Base-by-base conservation (phyloP, 23 red algal species). In the Gracilaria gracilis region DNA sequence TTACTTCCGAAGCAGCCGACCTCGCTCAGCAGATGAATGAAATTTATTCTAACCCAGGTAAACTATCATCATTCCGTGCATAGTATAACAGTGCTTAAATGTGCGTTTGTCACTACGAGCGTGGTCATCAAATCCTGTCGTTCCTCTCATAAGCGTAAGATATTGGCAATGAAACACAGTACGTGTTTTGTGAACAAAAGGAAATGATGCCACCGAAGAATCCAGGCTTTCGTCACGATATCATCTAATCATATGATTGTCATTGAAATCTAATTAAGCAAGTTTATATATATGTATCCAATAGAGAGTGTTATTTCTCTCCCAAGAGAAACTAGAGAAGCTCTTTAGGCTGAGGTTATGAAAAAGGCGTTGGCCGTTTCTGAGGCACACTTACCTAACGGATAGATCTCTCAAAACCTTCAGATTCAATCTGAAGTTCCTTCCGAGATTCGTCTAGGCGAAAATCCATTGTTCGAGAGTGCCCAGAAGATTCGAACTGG, bases 31-130 rank as follows among this genome's bases (percentile, higher is more conserved):
- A 92, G 67, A 11, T 92, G 16, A 27, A 59, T 44, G 79, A 48
- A 3, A 84, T 92, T 66, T 92, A 92, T 51, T 66, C 78, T 38
- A 51, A 83, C 65, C 77, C 89, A 42, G 87, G 87, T 90, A 90
- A 29, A 69, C 5, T 14, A 69, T 20, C 29, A 69, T 20, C 28
- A 37, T 37, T 69, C 0, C 14, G 59, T 19, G 9, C 19, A 20
- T 20, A 15, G 14, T 19, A 15, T 72, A 16, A 14, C 17, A 16
- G 19, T 1, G 16, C 20, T 72, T 6, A 25, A 46, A 7, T 7
- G 42, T 46, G 42, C 11, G 11, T 46, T n/a, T 46, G 42, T 46
- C 42, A 7, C 42, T 4, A 46, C 42, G 5, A 46, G 42, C 42
- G 5, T 46, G 4, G 42, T 46, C 42, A 7, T 46, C 42, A 46